A percentile compares a stretch with the other conserved stretches of the same genome.
These are phyloP conservation scores for Fagopyrum esculentum DNA, from an alignment of 148 eudicot genomes.

Conservation along the genomic window DNA sequence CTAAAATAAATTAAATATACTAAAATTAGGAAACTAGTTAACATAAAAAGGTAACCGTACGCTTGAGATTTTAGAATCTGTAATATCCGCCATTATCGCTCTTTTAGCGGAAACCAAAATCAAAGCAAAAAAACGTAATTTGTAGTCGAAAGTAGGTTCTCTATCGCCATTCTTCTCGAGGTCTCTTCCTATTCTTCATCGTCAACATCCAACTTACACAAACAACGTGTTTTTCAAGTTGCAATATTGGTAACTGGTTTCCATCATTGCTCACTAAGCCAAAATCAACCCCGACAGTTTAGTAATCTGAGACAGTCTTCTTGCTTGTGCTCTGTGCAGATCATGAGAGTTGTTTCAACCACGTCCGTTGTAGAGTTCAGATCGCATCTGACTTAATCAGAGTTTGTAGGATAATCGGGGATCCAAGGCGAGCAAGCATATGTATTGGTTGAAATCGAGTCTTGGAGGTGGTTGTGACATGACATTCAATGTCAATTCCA, in stretches of 20 bases:
- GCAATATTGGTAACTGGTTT: constrained; percentile 16
- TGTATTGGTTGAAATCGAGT: constrained; percentile 50
- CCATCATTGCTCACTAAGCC: constrained; percentile 53
- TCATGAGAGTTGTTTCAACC: constrained; percentile 68
- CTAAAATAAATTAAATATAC: no score
- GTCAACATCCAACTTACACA: background rate
- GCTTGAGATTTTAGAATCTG: no score
- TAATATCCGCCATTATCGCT: no score
- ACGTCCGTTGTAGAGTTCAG: constrained; percentile 46
- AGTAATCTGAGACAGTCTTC: constrained; percentile 56
- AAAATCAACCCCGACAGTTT: constrained; percentile 68
- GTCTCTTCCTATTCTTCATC: no score
- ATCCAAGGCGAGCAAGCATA: constrained; percentile 71
- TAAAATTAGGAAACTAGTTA: no score
- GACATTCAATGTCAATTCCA: constrained; percentile 46
- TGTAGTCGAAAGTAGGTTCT: no score
- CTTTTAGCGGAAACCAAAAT: no score
- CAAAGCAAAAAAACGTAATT: no score
- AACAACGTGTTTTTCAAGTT: constrained; percentile 45
- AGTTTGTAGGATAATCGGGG: constrained; percentile 29
- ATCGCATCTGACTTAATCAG: constrained; percentile 58
- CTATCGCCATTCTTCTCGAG: no score
- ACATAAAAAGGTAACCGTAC: no score
- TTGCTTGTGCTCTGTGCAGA: constrained; percentile 39
- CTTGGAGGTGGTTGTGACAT: constrained; percentile 33